These are phyloP conservation scores for Coemansia javaensis DNA, from an alignment of 192 early-diverging fungal species.

Conservation along the genomic window DNA sequence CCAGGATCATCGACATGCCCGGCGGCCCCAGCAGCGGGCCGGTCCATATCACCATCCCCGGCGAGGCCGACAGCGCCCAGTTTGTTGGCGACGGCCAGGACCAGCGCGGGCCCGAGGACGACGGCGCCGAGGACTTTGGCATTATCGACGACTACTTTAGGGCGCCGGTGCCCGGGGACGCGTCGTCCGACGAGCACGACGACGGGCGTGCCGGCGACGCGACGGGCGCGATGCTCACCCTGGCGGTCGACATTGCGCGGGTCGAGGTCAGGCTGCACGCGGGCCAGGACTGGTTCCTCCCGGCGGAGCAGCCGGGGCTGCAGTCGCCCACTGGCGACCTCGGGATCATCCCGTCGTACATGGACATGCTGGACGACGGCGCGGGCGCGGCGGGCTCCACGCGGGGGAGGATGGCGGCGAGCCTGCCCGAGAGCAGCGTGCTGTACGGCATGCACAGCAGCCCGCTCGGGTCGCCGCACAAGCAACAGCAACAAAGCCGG, in stretches of 20 bases:
- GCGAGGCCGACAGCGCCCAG: not conserved
- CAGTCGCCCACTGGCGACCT: conserved; percentile 8
- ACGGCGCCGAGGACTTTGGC: conserved; percentile 8
- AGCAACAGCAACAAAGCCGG: conserved; percentile 2
- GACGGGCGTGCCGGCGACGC: not conserved
- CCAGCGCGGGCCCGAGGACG: not conserved
- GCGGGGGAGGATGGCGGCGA: conserved; percentile 20
- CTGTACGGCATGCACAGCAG: conserved; percentile 11
- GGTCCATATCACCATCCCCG: conserved; percentile 9
- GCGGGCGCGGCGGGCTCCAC: not conserved
- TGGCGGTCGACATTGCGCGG: conserved; percentile 31
- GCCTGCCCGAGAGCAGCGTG: conserved; percentile 34
- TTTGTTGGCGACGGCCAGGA: conserved; percentile 1
- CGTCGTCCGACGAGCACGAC: conserved; percentile 13
- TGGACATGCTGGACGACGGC: conserved; percentile 30
- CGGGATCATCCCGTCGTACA: conserved; percentile 27
- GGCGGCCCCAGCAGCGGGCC: not conserved
- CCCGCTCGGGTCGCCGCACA: conserved; percentile 14
- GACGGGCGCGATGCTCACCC: conserved; percentile 11
- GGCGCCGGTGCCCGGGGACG: conserved; percentile 21
- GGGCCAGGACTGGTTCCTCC: conserved; percentile 42
- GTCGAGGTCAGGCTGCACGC: conserved; percentile 41
- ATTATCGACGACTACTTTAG: conserved; percentile 48
- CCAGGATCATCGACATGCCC: conserved; percentile 6
- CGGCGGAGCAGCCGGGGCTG: conserved; percentile 9